These are phyloP conservation scores for Tympanopsis confertula DNA, from an alignment of 2,329 filamentous ascomycete genomes.

Conservation along the genomic window DNA sequence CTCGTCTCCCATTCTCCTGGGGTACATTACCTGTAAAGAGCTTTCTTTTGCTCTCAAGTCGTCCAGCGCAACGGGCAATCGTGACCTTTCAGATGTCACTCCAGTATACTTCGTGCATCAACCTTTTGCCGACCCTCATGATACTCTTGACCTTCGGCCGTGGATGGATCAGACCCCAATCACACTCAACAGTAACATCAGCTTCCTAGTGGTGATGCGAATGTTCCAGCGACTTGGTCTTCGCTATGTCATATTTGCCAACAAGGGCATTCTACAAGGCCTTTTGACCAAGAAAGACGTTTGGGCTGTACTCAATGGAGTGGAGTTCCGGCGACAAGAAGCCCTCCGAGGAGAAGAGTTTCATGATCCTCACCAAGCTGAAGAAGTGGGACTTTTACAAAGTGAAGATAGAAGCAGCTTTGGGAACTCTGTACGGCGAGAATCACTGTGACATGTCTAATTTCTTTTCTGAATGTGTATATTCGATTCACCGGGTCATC, in stretches of 20 bases:
- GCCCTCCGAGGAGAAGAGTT: conserved; percentile 12
- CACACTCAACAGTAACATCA: not conserved
- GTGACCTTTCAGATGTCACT: not conserved
- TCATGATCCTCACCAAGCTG: conserved; percentile 12
- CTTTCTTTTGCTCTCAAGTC: not conserved
- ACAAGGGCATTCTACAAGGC: conserved; percentile 1
- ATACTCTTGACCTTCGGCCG: not conserved
- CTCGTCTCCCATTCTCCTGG: not conserved
- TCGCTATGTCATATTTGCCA: not conserved
- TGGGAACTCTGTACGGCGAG: too few relatives aligned
- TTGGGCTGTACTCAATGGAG: not conserved
- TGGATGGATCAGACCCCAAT: conserved; percentile 1
- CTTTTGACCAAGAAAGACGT: not conserved
- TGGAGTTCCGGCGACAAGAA: not conserved
- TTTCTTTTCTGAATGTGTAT: too few relatives aligned
- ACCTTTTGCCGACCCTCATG: not conserved
- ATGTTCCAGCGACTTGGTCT: conserved; percentile 1
- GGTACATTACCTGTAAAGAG: not conserved
- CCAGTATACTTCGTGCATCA: not conserved
- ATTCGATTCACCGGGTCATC: too few relatives aligned
- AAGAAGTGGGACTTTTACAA: conserved; percentile 23
- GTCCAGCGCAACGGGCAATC: not conserved
- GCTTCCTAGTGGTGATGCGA: not conserved
- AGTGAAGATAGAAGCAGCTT: conserved; percentile 17
- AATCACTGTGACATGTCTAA: too few relatives aligned